A percentile compares a stretch with the other conserved stretches of the same genome.
These are phyloP conservation scores for Tylopilus intermedius DNA, from an alignment of 768 basidiomycete species.

Conservation along the genomic window DNA sequence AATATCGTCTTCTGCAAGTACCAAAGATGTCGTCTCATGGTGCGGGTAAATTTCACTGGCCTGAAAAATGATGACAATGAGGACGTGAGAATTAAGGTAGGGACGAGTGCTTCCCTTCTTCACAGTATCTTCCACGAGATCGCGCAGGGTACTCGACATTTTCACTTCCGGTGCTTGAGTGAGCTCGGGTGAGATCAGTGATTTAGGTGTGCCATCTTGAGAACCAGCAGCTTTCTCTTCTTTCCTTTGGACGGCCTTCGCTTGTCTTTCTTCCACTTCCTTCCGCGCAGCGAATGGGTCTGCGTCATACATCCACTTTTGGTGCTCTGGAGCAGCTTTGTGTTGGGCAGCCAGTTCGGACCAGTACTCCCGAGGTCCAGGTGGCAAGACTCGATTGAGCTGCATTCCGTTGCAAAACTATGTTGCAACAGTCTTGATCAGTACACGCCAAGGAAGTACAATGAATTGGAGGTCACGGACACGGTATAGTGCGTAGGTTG, in stretches of 20 bases:
- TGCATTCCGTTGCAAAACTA: constrained; percentile 75
- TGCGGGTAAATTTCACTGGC: constrained; percentile 48
- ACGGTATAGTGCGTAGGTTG: constrained; percentile 81
- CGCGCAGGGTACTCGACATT: constrained; percentile 74
- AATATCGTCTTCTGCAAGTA: constrained; percentile 40
- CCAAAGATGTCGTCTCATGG: constrained; percentile 29
- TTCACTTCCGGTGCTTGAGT: constrained; percentile 65
- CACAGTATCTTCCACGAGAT: constrained; percentile 75
- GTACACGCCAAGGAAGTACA: not conserved
- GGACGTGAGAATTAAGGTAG: not conserved
- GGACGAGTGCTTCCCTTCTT: constrained; percentile 50
- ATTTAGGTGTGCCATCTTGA: constrained; percentile 16
- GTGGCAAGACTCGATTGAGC: constrained; percentile 72
- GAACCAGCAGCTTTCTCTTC: constrained; percentile 24
- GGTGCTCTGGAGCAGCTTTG: constrained; percentile 59
- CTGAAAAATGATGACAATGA: constrained; percentile 28
- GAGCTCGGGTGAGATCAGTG: constrained; percentile 34
- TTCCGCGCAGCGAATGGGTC: constrained; percentile 80
- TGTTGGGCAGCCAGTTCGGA: constrained; percentile 67
- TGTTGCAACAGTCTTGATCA: constrained; percentile 19
- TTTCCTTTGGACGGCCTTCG: constrained; percentile 46
- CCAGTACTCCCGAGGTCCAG: constrained; percentile 88
- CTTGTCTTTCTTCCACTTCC: constrained; percentile 62
- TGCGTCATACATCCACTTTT: constrained; percentile 81
- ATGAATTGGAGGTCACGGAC: constrained; percentile 45